Conservation (phyloP, 306 rosid genomes). For the Quercus wislizeni region DNA sequence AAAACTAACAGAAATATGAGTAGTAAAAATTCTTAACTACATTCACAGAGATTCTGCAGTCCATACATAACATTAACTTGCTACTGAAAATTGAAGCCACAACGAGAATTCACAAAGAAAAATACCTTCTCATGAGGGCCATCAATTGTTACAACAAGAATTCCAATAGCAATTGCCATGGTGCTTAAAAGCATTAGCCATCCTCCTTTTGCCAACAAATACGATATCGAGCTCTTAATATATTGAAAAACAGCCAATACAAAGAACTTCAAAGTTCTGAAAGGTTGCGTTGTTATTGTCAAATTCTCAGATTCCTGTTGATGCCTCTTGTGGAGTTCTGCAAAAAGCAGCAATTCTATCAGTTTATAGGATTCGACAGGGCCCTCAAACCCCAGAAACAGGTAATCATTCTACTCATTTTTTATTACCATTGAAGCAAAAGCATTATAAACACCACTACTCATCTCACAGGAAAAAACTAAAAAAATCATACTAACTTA, state of each 20-base stretch:
- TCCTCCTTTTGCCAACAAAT: constrained; percentile 75
- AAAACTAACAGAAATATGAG: background rate
- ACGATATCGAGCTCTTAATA: constrained; percentile 47
- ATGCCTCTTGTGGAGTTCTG: constrained; percentile 57
- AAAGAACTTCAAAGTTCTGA: constrained; percentile 77
- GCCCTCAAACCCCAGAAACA: background rate
- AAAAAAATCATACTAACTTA: background rate
- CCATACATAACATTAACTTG: background rate
- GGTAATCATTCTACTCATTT: too few species aligned
- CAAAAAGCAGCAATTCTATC: constrained; percentile 33
- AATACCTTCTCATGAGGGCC: constrained; percentile 80
- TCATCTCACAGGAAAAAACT: background rate
- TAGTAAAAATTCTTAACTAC: background rate
- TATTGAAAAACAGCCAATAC: constrained; percentile 64
- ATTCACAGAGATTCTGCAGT: background rate
- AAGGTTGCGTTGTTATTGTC: constrained; percentile 77
- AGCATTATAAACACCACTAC: background rate
- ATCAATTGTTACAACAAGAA: constrained; percentile 63
- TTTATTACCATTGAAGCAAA: too few species aligned
- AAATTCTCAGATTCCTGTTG: constrained; percentile 69
- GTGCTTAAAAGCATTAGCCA: constrained; percentile 79
- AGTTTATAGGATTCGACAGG: constrained; percentile 9
- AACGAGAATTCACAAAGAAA: background rate
- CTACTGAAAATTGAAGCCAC: background rate
- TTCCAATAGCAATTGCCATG: constrained; percentile 43